Evolutionary conservation across 495 filamentous ascomycete genomes (phyloP).

Genomic region (Xylaria venustula): DNA sequence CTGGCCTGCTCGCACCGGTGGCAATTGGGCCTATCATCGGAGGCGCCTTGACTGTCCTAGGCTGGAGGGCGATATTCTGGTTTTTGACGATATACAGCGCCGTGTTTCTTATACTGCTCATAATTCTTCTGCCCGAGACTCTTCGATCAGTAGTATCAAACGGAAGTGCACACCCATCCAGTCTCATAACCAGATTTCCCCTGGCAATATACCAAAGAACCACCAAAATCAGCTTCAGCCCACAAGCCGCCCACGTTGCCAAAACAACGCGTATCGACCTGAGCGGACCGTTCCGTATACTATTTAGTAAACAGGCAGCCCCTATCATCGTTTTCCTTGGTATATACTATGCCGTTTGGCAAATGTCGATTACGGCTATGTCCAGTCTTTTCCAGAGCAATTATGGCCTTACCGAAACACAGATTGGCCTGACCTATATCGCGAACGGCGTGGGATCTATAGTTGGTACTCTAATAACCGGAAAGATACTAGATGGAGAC

Average conservation of each 20-base stretch:
- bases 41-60: slow-evolving; percentile 49
- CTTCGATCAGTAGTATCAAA: slow-evolving; percentile 52
- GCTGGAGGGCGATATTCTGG: slow-evolving; percentile 59
- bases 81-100: slow-evolving; percentile 50
- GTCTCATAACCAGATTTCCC: slow-evolving; percentile 31
- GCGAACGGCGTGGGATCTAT: slow-evolving; percentile 51
- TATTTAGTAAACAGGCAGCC: slow-evolving; percentile 38
- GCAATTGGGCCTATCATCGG: slow-evolving; percentile 57
- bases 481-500: slow-evolving; percentile 42
- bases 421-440: slow-evolving; percentile 50
- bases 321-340: slow-evolving; percentile 51
- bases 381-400: slow-evolving; percentile 45
- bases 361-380: slow-evolving; percentile 56
- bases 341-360: slow-evolving; percentile 54
- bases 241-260: slow-evolving; percentile 11
- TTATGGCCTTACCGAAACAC: slow-evolving; percentile 44
- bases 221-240: slow-evolving; percentile 21
- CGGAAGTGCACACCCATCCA: slow-evolving; percentile 34
- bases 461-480: slow-evolving; percentile 45
- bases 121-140: slow-evolving; percentile 53
- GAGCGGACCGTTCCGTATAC: slow-evolving; percentile 41
- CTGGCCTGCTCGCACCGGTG: slow-evolving; percentile 44
- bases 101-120: slow-evolving; percentile 39
- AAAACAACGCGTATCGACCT: slow-evolving; percentile 32
- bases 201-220: slow-evolving; percentile 34